Conservation (phyloP, 1,284 basidiomycete genomes). For the Cystobasidium pallidum region DNA sequence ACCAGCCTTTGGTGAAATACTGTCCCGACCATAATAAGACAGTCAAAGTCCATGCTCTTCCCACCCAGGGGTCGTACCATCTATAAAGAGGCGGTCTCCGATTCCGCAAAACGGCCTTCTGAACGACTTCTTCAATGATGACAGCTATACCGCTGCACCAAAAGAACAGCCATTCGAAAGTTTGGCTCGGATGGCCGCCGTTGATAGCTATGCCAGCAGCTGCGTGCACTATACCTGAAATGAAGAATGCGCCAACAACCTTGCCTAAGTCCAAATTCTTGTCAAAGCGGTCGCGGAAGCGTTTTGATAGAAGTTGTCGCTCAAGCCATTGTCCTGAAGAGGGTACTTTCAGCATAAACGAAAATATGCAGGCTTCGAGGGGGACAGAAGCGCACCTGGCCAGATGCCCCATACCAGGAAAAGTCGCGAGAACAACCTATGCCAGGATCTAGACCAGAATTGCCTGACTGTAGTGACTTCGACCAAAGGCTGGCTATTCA, state of each 20-base stretch:
- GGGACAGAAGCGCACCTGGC: constrained; percentile 20
- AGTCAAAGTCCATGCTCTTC: constrained; percentile 28
- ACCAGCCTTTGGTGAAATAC: constrained; percentile 38
- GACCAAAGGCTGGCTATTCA: constrained; percentile 38
- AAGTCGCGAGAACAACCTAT: constrained; percentile 34
- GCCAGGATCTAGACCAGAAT: constrained; percentile 44
- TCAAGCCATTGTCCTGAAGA: constrained; percentile 36
- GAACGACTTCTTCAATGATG: constrained; percentile 27
- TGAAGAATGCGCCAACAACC: constrained; percentile 38
- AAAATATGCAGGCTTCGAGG: background rate
- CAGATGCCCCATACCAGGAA: constrained; percentile 42
- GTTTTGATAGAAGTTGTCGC: background rate
- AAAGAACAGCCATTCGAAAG: constrained; percentile 44
- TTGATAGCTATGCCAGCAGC: constrained; percentile 39
- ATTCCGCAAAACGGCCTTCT: constrained; percentile 1
- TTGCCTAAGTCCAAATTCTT: constrained; percentile 28
- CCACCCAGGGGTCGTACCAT: constrained; percentile 40
- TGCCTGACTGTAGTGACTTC: constrained; percentile 40
- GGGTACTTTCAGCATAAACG: background rate
- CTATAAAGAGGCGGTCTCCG: background rate
- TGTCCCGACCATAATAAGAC: constrained; percentile 39
- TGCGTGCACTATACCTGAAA: constrained; percentile 33
- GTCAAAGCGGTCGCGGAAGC: constrained; percentile 4
- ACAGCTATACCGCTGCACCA: constrained; percentile 33
- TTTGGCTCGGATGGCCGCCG: constrained; percentile 27